phyloP scores from a whole-genome alignment of 345 rosid genomes.

The Salix viminalis region DNA sequence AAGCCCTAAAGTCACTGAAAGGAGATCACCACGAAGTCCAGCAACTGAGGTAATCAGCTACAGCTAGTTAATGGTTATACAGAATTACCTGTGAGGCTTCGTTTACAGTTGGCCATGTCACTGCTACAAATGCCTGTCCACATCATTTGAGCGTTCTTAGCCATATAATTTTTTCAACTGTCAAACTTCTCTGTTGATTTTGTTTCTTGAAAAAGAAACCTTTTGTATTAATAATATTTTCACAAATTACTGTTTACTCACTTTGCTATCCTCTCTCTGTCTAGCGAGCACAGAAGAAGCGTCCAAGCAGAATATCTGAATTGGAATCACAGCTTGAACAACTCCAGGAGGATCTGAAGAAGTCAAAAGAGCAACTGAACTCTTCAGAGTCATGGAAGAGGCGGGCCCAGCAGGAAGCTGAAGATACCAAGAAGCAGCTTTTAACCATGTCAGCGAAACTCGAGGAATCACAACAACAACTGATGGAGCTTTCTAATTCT shows the following conservation, averaged over 20 bases:
- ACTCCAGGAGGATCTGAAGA: constrained; percentile 81
- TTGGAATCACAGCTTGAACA: constrained; percentile 63
- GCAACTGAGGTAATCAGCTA: constrained; percentile 58
- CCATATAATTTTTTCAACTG: not conserved
- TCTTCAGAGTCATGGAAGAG: constrained; percentile 68
- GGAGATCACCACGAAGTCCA: constrained; percentile 63
- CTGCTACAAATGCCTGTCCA: not conserved
- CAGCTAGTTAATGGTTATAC: not conserved
- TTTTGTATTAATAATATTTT: not conserved
- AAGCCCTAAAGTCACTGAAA: constrained; percentile 71
- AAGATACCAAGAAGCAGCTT: constrained; percentile 67
- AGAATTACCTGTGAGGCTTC: not conserved
- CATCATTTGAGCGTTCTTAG: not conserved
- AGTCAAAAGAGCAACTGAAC: constrained; percentile 63
- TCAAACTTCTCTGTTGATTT: not conserved
- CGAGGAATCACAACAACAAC: constrained; percentile 60
- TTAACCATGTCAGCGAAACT: constrained; percentile 50
- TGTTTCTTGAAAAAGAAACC: not conserved
- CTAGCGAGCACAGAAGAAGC: constrained; percentile 52
- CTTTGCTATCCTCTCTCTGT: constrained; percentile 7
- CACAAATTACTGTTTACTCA: constrained; percentile 4
- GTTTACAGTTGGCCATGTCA: not conserved
- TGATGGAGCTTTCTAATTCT: constrained; percentile 65
- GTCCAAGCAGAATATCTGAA: constrained; percentile 47
- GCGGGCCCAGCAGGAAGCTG: constrained; percentile 68